A percentile compares a stretch with the other conserved stretches of the same genome.
Evolutionary conservation across 2,329 filamentous ascomycete genomes (phyloP).

Genomic region (Paraphoma sp.): DNA sequence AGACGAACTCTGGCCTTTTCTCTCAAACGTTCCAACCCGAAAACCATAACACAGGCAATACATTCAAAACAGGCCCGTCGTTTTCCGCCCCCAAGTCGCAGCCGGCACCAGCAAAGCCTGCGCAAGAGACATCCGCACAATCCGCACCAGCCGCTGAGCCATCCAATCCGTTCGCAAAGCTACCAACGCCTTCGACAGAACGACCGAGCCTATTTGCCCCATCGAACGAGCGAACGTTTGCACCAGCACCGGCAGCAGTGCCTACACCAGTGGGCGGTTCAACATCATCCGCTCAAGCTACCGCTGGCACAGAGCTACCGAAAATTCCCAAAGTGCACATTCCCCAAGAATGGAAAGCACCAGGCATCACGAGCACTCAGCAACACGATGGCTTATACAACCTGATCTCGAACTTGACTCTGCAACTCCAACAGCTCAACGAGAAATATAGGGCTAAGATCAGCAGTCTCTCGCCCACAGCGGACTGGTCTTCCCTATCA

Average conservation of each 20-base stretch:
- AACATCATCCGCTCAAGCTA: constrained; percentile 1
- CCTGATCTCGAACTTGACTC: constrained; percentile 23
- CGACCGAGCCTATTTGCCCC: constrained; percentile 21
- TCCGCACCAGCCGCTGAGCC: constrained; percentile 12
- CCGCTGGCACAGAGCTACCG: constrained; percentile 19
- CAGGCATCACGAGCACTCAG: constrained; percentile 12
- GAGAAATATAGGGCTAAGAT: constrained; percentile 34
- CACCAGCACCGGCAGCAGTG: constrained; percentile 17
- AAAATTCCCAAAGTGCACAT: constrained; percentile 34
- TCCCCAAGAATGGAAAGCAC: constrained; percentile 31
- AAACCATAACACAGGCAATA: constrained; percentile 9
- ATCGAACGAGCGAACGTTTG: constrained; percentile 18
- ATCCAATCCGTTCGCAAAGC: constrained; percentile 22
- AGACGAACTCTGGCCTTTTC: constrained; percentile 27
- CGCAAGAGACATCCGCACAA: constrained; percentile 15
- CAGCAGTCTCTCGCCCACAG: constrained; percentile 22
- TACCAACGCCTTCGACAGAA: constrained; percentile 16
- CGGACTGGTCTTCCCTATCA: constrained; percentile 41
- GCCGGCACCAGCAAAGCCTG: constrained; percentile 7
- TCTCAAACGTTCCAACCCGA: constrained; percentile 23
- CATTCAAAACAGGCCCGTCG: constrained; percentile 16
- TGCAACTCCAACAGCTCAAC: constrained; percentile 37
- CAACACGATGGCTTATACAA: constrained; percentile 16
- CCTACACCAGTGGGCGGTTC: constrained; percentile 16
- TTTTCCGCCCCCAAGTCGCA: constrained; percentile 14